Evolutionary conservation across 1,284 basidiomycete genomes (phyloP), one percentile per base, ranked within the genome.

Genomic region (Naganishia albida): DNA sequence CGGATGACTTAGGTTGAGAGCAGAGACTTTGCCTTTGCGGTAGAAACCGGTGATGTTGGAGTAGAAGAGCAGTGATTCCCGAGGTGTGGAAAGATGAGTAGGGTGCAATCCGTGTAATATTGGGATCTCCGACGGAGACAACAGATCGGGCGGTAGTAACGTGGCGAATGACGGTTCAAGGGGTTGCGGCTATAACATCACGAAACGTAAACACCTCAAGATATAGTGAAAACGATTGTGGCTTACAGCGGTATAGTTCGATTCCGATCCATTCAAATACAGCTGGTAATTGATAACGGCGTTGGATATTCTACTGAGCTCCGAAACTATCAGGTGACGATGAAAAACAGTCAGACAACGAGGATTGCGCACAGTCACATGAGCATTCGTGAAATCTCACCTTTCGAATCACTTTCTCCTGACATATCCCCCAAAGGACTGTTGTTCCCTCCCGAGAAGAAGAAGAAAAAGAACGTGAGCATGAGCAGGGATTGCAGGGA

Each of bases 11-110:
- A 67, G 49, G 68, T 75, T 75, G 7, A 77, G 60, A 1, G 71
- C 64, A 49, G 77, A 72, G 4, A 72, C 67, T 1, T 50, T 57
- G 0, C 75, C 77, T 2, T 73, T 67, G 2, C 77, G 73, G 65
- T 78, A 77, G 69, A 78, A 78, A 7, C 78, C 78, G 1, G 77
- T 78, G 48, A 80, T 75, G 68, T 79, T 80, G 46, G 64, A 70
- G 56, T 52, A 65, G 67, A 70, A 78, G 70, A 73, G 75, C 15
- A 55, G 42, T 8, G 57, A 63, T 56, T 55, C 49, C 23, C 50
- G 50, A 34, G 50, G 20, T 25, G 26, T 23, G 6, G 38, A 28
- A 0, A 64, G 23, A 2, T 56, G n/a, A 13, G 40, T 49, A 23
- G 25, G 42, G 40, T 10, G 49, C 38, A 42, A 23, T 18, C 20